These are phyloP conservation scores for Nakazawaea laoshanensis DNA, from an alignment of 805 yeast species.

Conservation along the genomic window DNA sequence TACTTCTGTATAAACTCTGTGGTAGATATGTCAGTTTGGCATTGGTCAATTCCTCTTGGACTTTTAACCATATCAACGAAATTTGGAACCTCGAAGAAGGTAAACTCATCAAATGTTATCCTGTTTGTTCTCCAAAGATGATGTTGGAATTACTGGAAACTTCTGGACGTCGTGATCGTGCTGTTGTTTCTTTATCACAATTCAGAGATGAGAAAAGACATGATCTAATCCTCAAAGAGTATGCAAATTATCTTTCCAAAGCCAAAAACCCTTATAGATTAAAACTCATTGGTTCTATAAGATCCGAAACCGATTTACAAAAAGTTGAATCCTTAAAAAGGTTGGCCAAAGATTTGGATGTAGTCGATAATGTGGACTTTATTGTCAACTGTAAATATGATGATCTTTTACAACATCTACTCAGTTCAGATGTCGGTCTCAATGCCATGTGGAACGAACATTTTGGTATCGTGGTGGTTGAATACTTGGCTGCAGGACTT, in stretches of 20 bases:
- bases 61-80: constrained; percentile 57
- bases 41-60: constrained; percentile 88
- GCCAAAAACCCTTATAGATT: constrained; percentile 40
- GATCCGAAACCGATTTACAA: constrained; percentile 56
- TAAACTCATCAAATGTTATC: constrained; percentile 53
- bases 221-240: constrained; percentile 56
- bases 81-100: constrained; percentile 50
- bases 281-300: constrained; percentile 76
- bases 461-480: constrained; percentile 96
- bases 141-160: constrained; percentile 14
- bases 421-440: constrained; percentile 61
- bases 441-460: constrained; percentile 99
- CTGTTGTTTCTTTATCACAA: constrained; percentile 71
- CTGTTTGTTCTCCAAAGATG: constrained; percentile 79
- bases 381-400: constrained; percentile 69
- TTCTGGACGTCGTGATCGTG: constrained; percentile 22
- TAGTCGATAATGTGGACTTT: constrained; percentile 39
- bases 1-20: constrained; percentile 52
- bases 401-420: constrained; percentile 45
- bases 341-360: constrained; percentile 32
- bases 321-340: constrained; percentile 43
- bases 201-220: constrained; percentile 95
- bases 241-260: constrained; percentile 37
- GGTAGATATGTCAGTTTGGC: constrained; percentile 63
- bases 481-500: constrained; percentile 77